Evolutionary conservation across 2,329 filamentous ascomycete genomes (phyloP).

Genomic region (Aureobasidium sp.): DNA sequence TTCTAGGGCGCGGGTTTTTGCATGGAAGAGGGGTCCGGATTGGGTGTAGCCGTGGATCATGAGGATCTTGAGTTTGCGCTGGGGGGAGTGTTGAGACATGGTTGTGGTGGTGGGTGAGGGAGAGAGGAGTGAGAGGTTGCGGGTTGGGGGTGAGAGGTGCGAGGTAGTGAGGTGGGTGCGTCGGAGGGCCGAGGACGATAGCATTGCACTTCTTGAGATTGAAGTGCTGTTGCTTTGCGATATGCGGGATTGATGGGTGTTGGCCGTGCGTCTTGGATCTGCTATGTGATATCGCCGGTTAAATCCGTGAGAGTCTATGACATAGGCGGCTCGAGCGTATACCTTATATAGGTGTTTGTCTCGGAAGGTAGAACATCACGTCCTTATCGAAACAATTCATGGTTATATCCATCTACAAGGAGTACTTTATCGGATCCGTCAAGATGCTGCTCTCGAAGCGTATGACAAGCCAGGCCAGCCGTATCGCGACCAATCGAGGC

Average conservation of each 20-base stretch:
- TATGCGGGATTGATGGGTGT: background rate
- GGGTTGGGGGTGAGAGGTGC: background rate
- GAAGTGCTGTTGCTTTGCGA: background rate
- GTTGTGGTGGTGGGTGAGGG: background rate
- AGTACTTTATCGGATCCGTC: background rate
- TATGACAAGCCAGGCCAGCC: background rate
- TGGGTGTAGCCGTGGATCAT: slow-evolving; percentile 74
- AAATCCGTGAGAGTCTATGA: slow-evolving; percentile 4
- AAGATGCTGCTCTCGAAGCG: background rate
- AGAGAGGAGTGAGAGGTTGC: background rate
- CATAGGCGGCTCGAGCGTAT: background rate
- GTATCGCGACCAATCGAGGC: background rate
- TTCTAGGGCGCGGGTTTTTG: slow-evolving; percentile 80
- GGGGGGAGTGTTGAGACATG: background rate
- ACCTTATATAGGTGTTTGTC: background rate
- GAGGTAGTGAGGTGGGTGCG: background rate
- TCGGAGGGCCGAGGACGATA: background rate
- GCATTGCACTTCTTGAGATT: background rate
- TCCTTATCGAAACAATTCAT: background rate
- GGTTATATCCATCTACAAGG: background rate
- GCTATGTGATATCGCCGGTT: background rate
- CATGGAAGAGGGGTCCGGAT: slow-evolving; percentile 74
- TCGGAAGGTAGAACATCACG: background rate
- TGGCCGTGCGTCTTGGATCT: background rate
- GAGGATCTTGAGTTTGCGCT: slow-evolving; percentile 37